Evolutionary conservation across 306 rosid genomes (phyloP).

Genomic region (Mimosa pudica): DNA sequence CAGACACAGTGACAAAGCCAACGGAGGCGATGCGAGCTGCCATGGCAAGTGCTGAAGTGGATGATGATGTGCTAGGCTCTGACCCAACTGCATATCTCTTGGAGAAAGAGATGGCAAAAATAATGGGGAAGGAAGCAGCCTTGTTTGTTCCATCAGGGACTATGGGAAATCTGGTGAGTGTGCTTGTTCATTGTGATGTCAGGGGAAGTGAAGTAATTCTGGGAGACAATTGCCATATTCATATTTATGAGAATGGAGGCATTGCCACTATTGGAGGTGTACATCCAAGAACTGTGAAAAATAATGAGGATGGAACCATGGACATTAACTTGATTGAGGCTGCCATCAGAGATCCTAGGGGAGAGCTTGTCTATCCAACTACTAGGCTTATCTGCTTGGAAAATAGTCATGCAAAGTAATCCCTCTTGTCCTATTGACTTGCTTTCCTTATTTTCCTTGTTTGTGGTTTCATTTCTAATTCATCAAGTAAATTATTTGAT

Average conservation of each 20-base stretch:
- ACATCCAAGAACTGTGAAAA: constrained; percentile 71
- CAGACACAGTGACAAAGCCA: constrained; percentile 92
- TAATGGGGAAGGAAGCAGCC: constrained; percentile 82
- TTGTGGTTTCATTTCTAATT: background rate
- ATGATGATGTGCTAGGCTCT: constrained; percentile 68
- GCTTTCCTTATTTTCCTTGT: background rate
- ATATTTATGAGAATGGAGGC: constrained; percentile 88
- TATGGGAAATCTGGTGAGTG: constrained; percentile 91
- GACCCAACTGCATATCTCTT: constrained; percentile 78
- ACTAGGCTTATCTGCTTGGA: constrained; percentile 94
- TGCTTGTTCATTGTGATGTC: constrained; percentile 80
- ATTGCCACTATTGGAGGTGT: constrained; percentile 90
- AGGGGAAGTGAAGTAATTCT: constrained; percentile 96
- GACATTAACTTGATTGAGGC: constrained; percentile 76
- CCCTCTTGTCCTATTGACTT: background rate
- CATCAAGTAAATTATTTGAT: background rate
- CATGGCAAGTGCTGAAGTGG: constrained; percentile 89
- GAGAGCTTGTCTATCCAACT: constrained; percentile 69
- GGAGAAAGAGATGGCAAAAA: constrained; percentile 76
- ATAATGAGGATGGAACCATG: constrained; percentile 85
- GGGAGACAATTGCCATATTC: constrained; percentile 77
- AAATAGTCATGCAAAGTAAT: constrained; percentile 87
- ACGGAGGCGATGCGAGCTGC: constrained; percentile 80
- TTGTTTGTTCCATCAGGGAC: constrained; percentile 95
- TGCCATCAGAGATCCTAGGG: constrained; percentile 70